A percentile compares a stretch with the other conserved stretches of the same genome.
These are phyloP conservation scores for Chaetomidium leptoderma DNA, from an alignment of 495 filamentous ascomycete species.

Conservation along the genomic window DNA sequence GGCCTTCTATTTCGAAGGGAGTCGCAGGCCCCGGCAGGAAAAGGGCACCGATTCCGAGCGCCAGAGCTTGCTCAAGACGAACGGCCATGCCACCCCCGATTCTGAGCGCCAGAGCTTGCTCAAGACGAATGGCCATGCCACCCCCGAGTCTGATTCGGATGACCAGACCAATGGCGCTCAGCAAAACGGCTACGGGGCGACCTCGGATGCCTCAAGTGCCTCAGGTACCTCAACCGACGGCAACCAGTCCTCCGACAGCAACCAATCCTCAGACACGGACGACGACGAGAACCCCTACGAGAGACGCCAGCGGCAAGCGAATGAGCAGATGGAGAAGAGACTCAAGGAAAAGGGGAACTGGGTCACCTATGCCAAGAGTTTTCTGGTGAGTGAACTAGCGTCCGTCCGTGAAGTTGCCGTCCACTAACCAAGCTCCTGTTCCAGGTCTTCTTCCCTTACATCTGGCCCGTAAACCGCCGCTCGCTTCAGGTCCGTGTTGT, in stretches of 20 bases:
- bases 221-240: slow-evolving; percentile 34
- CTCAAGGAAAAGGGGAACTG: slow-evolving; percentile 60
- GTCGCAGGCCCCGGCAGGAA: slow-evolving; percentile 27
- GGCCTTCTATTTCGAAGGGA: slow-evolving; percentile 32
- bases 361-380: slow-evolving; percentile 60
- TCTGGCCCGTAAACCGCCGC: slow-evolving; percentile 58
- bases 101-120: slow-evolving; percentile 50
- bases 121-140: slow-evolving; percentile 27
- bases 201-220: slow-evolving; percentile 37
- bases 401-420: not conserved
- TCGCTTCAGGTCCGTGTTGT: slow-evolving; percentile 53
- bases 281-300: slow-evolving; percentile 46
- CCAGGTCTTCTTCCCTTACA: slow-evolving; percentile 58
- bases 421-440: slow-evolving; percentile 9
- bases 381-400: slow-evolving; percentile 40
- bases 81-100: slow-evolving; percentile 16
- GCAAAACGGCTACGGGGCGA: slow-evolving; percentile 45
- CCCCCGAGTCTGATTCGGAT: slow-evolving; percentile 21
- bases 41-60: slow-evolving; percentile 47
- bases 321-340: slow-evolving; percentile 52
- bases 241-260: slow-evolving; percentile 25
- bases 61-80: slow-evolving; percentile 45
- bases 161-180: slow-evolving; percentile 21
- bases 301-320: slow-evolving; percentile 45
- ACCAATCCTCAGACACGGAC: slow-evolving; percentile 32